A percentile compares a stretch with the other conserved stretches of the same genome.
Conservation (phyloP, 352 stramenopile genomes). For the Globisporangium cederbergense region DNA sequence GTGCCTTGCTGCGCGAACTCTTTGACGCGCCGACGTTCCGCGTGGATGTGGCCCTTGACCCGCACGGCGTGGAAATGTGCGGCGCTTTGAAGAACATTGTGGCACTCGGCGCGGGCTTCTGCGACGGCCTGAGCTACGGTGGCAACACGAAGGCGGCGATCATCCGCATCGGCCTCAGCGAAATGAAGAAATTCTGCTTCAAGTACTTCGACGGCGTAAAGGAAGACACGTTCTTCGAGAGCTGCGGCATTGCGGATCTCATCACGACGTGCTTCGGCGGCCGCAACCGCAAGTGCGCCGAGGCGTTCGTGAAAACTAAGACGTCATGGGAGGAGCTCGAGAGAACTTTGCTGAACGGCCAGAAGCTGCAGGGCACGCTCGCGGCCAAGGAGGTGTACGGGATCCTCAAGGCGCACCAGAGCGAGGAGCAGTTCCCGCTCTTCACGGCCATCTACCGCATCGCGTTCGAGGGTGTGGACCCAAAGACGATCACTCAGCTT, state of each 20-base stretch:
- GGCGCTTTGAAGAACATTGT: constrained; percentile 98
- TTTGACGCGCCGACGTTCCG: constrained; percentile 89
- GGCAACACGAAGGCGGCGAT: constrained; percentile 98
- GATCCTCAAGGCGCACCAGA: constrained; percentile 85
- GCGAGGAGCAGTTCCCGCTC: constrained; percentile 87
- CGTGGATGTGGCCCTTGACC: constrained; percentile 92
- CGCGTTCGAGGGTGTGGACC: constrained; percentile 85
- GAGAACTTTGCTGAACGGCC: constrained; percentile 92
- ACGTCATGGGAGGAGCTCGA: constrained; percentile 92
- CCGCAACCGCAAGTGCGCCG: constrained; percentile 95
- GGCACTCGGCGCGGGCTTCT: constrained; percentile 95
- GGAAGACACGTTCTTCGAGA: constrained; percentile 95
- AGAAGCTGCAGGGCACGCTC: constrained; percentile 97
- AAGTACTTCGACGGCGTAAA: constrained; percentile 93
- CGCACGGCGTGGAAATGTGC: constrained; percentile 94
- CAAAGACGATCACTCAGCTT: constrained; percentile 76
- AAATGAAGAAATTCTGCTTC: constrained; percentile 95
- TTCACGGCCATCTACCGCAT: constrained; percentile 94
- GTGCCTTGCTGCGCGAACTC: constrained; percentile 62
- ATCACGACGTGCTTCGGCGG: constrained; percentile 98
- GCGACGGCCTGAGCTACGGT: constrained; percentile 92
- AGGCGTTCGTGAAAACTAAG: constrained; percentile 88
- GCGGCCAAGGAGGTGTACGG: constrained; percentile 93
- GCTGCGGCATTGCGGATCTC: constrained; percentile 95
- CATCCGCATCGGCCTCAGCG: constrained; percentile 91